Base-by-base conservation (phyloP, 139 green algal genomes). In the Chlorella vulgaris region DNA sequence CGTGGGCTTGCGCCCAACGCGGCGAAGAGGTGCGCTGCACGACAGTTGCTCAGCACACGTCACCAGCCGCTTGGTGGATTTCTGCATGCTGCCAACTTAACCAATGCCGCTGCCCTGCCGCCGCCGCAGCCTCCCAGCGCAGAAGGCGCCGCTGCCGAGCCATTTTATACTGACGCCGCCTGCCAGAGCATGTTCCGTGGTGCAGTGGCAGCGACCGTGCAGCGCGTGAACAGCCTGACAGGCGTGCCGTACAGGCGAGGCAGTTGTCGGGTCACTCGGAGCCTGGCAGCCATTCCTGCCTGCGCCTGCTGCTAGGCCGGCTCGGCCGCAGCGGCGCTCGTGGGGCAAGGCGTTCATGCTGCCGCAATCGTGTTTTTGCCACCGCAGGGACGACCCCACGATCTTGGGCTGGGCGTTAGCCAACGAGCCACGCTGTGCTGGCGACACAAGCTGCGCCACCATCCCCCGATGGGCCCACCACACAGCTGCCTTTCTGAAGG, bases 361-460 rank as follows among this genome's bases (percentile, higher is more conserved):
- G n/a, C n/a, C n/a, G n/a, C n/a, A n/a, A n/a, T n/a, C n/a, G n/a
- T n/a, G n/a, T n/a, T n/a, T n/a, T n/a, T n/a, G n/a, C n/a, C n/a
- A n/a, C 22, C 76, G 43, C 80, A 88, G 87, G 70, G 80, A 95
- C 40, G 91, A 95, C 62, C 91, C 91, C 0, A 82, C 84, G 2
- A 95, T 95, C 39, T 78, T 94, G 66, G 89, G 70, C 6, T 95
- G 90, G 90, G 74, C 82, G 31, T 67, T 94, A 19, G 82, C 83
- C 31, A 95, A 95, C 43, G 91, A 95, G 82, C 85, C 91, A 24
- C 85, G 84, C 36, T 89, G 90, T 81, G 39, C 74, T 2, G 85
- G 85, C 22, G 85, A 90, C 55, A 80, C 58, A 31, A 76, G 53
- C 42, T 82, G 76, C 63, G 77, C 53, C 67, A 83, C 69, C n/a